Conservation (phyloP, 1,284 basidiomycete species). For the Xanthoconium separans region DNA sequence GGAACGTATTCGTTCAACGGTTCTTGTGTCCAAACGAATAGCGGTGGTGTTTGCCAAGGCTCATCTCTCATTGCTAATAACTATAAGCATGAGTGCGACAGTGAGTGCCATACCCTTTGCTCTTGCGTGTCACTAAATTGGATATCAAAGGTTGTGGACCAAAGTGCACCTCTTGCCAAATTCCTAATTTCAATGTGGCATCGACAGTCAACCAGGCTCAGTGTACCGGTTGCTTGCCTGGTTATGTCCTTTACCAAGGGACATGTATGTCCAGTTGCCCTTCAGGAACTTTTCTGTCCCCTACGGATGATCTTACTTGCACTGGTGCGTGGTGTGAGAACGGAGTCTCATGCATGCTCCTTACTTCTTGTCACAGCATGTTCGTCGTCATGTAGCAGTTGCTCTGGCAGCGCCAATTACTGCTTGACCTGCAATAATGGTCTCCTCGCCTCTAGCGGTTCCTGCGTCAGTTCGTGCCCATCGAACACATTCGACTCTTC, state of each 20-base stretch:
- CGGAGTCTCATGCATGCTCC: conserved; percentile 10
- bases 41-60: conserved; percentile 68
- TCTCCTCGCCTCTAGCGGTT: conserved; percentile 64
- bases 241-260: conserved; percentile 67
- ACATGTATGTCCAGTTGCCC: conserved; percentile 70
- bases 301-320: conserved; percentile 69
- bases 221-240: conserved; percentile 76
- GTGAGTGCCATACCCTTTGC: conserved; percentile 44
- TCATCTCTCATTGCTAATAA: conserved; percentile 76
- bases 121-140: not conserved
- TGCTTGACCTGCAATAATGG: conserved; percentile 69
- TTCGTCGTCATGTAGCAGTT: conserved; percentile 70
- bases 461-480: conserved; percentile 73
- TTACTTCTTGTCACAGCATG: conserved; percentile 51
- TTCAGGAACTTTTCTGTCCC: conserved; percentile 65
- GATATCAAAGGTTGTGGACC: conserved; percentile 60
- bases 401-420: conserved; percentile 61
- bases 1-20: conserved; percentile 63
- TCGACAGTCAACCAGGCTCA: conserved; percentile 66
- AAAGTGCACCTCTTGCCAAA: conserved; percentile 75
- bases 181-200: conserved; percentile 64
- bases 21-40: conserved; percentile 61
- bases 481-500: conserved; percentile 64
- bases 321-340: conserved; percentile 43
- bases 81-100: conserved; percentile 74